Conservation (phyloP, 495 filamentous ascomycete genomes). For the Podospora australis region DNA sequence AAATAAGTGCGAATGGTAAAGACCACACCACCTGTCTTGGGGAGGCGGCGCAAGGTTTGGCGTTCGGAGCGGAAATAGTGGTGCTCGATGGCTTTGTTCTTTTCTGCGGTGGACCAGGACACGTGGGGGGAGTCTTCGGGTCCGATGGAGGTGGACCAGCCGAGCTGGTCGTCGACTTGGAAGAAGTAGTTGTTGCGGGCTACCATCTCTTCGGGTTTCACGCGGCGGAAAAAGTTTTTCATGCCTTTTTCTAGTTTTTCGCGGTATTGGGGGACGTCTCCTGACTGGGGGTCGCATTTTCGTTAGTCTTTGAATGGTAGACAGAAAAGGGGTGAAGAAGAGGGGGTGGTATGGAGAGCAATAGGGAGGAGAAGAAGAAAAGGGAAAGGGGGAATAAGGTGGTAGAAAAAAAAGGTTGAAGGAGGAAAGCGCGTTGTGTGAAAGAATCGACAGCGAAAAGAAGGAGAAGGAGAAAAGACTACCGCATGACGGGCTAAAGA, state of each 20-base stretch:
- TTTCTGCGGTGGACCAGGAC: slow-evolving; percentile 72
- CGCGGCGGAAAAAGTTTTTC: slow-evolving; percentile 68
- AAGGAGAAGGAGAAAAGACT: too few species aligned
- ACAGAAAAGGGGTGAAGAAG: too few species aligned
- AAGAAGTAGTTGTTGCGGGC: slow-evolving; percentile 64
- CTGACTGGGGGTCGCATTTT: slow-evolving; percentile 34
- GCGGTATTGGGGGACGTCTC: slow-evolving; percentile 70
- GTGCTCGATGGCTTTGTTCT: slow-evolving; percentile 65
- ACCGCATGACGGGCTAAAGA: too few species aligned
- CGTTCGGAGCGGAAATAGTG: slow-evolving; percentile 78
- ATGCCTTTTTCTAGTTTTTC: slow-evolving; percentile 78
- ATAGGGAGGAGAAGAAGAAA: too few species aligned
- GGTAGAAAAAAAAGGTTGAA: too few species aligned
- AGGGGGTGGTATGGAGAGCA: too few species aligned
- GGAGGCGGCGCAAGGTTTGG: slow-evolving; percentile 68
- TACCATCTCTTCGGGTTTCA: slow-evolving; percentile 60
- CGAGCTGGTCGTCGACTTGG: slow-evolving; percentile 65
- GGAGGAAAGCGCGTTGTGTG: too few species aligned
- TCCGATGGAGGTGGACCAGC: slow-evolving; percentile 72
- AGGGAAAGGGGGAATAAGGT: too few species aligned
- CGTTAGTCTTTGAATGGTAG: too few species aligned
- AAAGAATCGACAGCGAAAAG: too few species aligned
- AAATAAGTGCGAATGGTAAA: slow-evolving; percentile 81
- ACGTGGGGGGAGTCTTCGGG: slow-evolving; percentile 56
- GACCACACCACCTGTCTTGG: slow-evolving; percentile 66